These are phyloP conservation scores for Aristolochia contorta DNA, from an alignment of 164 flowering plant species.

Conservation along the genomic window DNA sequence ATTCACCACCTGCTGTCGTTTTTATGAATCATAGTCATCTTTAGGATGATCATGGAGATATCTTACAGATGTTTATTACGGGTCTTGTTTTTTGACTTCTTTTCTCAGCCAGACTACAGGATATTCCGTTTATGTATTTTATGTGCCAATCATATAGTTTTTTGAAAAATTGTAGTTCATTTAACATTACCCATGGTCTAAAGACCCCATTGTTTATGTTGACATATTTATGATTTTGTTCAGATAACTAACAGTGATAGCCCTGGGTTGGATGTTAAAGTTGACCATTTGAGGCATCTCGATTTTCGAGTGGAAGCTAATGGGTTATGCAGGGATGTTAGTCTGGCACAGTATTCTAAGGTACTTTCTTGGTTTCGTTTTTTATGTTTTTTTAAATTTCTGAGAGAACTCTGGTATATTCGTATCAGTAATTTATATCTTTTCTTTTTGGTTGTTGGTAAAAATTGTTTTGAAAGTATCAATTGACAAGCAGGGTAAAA, in stretches of 20 bases:
- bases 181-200: neutral
- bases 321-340: slow-evolving; percentile 42
- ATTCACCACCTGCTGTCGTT: no score
- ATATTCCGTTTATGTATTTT: neutral
- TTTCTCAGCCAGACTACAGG: neutral
- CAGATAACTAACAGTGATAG: slow-evolving; percentile 42
- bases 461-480: no score
- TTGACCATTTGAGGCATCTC: slow-evolving; percentile 28
- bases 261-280: slow-evolving; percentile 37
- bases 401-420: no score
- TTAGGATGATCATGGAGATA: no score
- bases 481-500: no score
- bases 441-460: no score
- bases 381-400: no score
- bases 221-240: neutral
- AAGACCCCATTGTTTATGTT: neutral
- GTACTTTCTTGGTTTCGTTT: slow-evolving; percentile 17
- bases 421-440: no score
- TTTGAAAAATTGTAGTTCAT: neutral
- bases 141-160: no score
- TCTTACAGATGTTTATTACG: no score
- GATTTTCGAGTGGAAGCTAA: slow-evolving; percentile 64
- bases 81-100: no score
- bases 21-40: no score
- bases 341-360: slow-evolving; percentile 57